phyloP scores from a whole-genome alignment of 306 rosid genomes.

The Lablab purpureus region DNA sequence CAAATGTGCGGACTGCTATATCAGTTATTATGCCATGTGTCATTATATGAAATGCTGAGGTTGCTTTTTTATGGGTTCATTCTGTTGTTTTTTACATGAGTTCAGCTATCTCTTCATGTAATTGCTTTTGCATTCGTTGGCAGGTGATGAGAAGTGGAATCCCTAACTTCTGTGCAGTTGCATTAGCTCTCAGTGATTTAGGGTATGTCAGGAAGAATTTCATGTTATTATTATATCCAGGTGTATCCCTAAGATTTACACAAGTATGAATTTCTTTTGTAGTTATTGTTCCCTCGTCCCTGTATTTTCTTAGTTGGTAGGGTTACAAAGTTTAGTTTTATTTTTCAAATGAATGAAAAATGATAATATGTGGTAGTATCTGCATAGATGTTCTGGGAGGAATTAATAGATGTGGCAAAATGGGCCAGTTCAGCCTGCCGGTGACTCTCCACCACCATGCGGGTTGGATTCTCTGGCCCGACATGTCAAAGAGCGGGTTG shows the following conservation, averaged over 20 bases:
- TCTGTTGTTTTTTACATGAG: slow-evolving; percentile 25
- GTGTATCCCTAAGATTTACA: slow-evolving; percentile 11
- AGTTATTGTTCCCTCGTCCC: slow-evolving; percentile 27
- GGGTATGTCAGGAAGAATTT: slow-evolving; percentile 74
- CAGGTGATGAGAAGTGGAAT: slow-evolving; percentile 98
- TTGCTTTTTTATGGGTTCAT: slow-evolving; percentile 25
- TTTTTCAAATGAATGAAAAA: slow-evolving; percentile 19
- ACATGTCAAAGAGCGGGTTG: no score
- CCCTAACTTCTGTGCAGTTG: slow-evolving; percentile 98
- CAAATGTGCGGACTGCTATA: slow-evolving; percentile 20
- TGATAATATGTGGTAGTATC: slow-evolving; percentile 28
- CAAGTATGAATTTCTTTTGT: neutral
- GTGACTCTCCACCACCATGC: no score
- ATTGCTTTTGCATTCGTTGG: slow-evolving; percentile 43
- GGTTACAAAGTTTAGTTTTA: neutral
- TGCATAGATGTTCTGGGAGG: slow-evolving; percentile 24
- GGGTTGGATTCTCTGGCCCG: no score
- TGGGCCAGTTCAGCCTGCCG: no score
- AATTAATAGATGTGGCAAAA: no score
- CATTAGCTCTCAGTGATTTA: slow-evolving; percentile 86
- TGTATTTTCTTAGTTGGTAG: neutral
- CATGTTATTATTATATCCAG: neutral
- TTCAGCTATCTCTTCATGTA: slow-evolving; percentile 14
- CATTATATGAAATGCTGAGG: neutral
- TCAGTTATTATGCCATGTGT: slow-evolving; percentile 31